Evolutionary conservation across 192 early-diverging fungal genomes (phyloP).

Genomic region (Tieghemiomyces parasiticus): DNA sequence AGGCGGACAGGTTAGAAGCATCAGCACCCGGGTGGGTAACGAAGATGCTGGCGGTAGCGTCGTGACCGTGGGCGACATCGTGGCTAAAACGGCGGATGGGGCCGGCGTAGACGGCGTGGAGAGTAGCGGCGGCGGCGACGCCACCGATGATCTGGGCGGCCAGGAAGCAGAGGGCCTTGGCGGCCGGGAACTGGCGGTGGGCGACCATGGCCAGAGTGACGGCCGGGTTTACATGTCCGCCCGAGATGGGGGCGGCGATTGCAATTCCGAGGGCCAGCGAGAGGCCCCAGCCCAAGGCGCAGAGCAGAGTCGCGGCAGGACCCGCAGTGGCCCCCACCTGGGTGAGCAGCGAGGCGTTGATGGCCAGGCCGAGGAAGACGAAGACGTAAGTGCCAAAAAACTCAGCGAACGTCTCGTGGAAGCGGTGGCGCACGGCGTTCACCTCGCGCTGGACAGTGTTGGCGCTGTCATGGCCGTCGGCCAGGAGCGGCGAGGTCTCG

Average conservation of each 20-base stretch:
- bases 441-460: too few relatives aligned
- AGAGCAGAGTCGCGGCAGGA: neutral
- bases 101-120: conserved; percentile 17
- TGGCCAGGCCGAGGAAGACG: neutral
- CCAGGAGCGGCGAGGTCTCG: too few relatives aligned
- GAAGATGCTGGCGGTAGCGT: conserved; percentile 21
- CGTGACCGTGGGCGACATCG: conserved; percentile 15
- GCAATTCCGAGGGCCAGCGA: conserved; percentile 28
- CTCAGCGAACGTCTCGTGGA: too few relatives aligned
- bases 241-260: conserved; percentile 21
- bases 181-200: conserved; percentile 23
- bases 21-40: conserved; percentile 13
- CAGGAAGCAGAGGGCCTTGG: conserved; percentile 23
- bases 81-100: conserved; percentile 17
- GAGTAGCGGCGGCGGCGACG: conserved; percentile 25
- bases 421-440: too few relatives aligned
- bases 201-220: conserved; percentile 23
- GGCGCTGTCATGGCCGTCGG: too few relatives aligned
- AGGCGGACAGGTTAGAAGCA: conserved; percentile 6
- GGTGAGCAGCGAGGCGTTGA: neutral
- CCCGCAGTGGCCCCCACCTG: neutral
- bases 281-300: conserved; percentile 27
- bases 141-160: conserved; percentile 29
- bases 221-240: conserved; percentile 32
- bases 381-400: neutral